Percentiles rank a stretch among this genome's conserved stretches.
phyloP scores from a whole-genome alignment of 1,284 basidiomycete species.

The Athelia sp. region DNA sequence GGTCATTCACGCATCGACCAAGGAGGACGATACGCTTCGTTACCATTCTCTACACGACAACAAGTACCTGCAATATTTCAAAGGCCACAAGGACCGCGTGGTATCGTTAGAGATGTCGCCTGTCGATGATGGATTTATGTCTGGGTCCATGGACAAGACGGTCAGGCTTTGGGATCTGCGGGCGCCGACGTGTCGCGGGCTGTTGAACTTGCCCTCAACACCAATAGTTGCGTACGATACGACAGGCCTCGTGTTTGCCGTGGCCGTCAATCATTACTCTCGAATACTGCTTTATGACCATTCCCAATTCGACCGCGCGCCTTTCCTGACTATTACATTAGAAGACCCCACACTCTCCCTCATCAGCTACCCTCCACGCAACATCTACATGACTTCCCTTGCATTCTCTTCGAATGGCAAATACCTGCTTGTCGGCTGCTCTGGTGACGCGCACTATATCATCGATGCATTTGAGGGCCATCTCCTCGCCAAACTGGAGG shows the following conservation, averaged over 20 bases:
- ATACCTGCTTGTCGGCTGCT: conserved; percentile 89
- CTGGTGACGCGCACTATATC: conserved; percentile 89
- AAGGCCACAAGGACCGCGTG: conserved; percentile 88
- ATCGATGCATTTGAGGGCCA: conserved; percentile 85
- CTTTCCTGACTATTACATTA: conserved; percentile 81
- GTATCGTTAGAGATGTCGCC: conserved; percentile 91
- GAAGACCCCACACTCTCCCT: conserved; percentile 73
- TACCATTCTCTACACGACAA: conserved; percentile 96
- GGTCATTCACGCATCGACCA: conserved; percentile 91
- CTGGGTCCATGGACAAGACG: conserved; percentile 89
- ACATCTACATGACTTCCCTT: conserved; percentile 88
- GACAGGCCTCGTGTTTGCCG: conserved; percentile 87
- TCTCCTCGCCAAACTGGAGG: conserved; percentile 79
- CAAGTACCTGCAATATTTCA: conserved; percentile 93
- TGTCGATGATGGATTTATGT: conserved; percentile 93
- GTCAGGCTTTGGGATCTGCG: conserved; percentile 97
- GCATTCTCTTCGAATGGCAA: conserved; percentile 89
- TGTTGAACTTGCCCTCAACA: conserved; percentile 65
- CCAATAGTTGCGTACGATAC: conserved; percentile 91
- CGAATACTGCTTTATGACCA: conserved; percentile 88
- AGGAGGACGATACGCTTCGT: conserved; percentile 91
- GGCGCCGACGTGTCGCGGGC: conserved; percentile 67
- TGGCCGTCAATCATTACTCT: conserved; percentile 84
- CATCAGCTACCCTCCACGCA: conserved; percentile 79
- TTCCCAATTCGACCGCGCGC: conserved; percentile 86